Base-by-base conservation (phyloP, 768 basidiomycete genomes). In the Symmetrospora coprosmae region DNA sequence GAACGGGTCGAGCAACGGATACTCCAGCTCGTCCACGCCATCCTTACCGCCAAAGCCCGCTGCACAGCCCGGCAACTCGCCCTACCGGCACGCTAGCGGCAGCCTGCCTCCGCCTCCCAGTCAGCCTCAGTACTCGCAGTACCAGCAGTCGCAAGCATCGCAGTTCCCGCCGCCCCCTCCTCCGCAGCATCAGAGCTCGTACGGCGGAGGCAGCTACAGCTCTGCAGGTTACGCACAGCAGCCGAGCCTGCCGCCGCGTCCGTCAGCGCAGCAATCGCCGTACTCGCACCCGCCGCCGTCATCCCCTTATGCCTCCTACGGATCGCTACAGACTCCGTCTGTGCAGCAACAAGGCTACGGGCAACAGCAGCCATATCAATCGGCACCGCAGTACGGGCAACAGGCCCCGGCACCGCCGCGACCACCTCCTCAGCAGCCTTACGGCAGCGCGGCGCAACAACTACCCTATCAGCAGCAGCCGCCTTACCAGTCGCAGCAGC, bases 1-100 rank as follows among this genome's bases (percentile, higher is more conserved):
- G 7, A 53, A 53, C 21, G 33, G 45, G 51, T 51, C 62, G 50
- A 58, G 30, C 61, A 50, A 58, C 50, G 58, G 46, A 34, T 48
- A 34, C 19, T 37, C 40, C 45, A 50, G 47, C 40, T 49, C 38
- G 1, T 64, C 52, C 19, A 37, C 47, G 28, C 45, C 49, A 33
- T 65, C 61, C 3, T 28, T 17, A 13, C 17, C 39, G 52, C 53
- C 37, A 21, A 38, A 40, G 43, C 65, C 31, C 1, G 35, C 31
- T 2, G 43, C 40, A 30, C 59, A 49, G 31, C 21, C 45, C n/a
- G 37, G 30, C 25, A 19, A 6, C 23, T 21, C 41, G 19, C n/a
- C n/a, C 9, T 51, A 60, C 21, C 8, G 59, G 14, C 59, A 60
- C 21, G 31, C 50, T n/a, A 37, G 23, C 33, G 33, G 23, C 2